Evolutionary conservation across 2,329 filamentous ascomycete genomes (phyloP).

Genomic region (Penicillium italicum): DNA sequence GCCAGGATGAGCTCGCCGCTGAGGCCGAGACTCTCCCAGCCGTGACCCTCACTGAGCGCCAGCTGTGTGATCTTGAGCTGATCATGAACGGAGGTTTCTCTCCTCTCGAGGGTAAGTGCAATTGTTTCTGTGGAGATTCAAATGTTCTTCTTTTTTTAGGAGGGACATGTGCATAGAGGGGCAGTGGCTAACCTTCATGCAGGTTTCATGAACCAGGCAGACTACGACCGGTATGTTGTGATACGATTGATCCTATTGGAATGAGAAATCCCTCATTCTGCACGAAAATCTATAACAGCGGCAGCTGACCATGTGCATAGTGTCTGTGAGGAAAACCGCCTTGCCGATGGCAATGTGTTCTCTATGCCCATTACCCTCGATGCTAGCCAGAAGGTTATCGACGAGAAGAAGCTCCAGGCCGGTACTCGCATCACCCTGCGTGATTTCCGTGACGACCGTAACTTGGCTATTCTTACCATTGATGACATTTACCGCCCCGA

Average conservation of each 20-base stretch:
- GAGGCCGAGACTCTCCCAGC: slow-evolving; percentile 87
- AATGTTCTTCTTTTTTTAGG: not conserved
- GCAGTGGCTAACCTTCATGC: slow-evolving; percentile 23
- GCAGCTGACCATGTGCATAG: slow-evolving; percentile 46
- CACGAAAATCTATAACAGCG: not conserved
- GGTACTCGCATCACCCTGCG: slow-evolving; percentile 82
- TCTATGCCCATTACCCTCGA: slow-evolving; percentile 97
- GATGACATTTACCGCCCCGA: slow-evolving; percentile 94
- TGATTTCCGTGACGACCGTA: slow-evolving; percentile 93
- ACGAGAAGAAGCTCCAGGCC: slow-evolving; percentile 70
- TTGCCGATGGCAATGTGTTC: slow-evolving; percentile 86
- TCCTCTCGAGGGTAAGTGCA: slow-evolving; percentile 78
- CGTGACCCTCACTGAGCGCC: slow-evolving; percentile 81
- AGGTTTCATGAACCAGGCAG: slow-evolving; percentile 97
- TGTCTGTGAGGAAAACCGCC: slow-evolving; percentile 82
- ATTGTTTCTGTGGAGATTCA: not conserved
- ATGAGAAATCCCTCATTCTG: not conserved
- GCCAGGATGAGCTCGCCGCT: slow-evolving; percentile 70
- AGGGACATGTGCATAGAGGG: slow-evolving; percentile 7
- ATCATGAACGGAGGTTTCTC: slow-evolving; percentile 98
- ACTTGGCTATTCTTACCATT: slow-evolving; percentile 90
- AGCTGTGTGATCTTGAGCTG: slow-evolving; percentile 95
- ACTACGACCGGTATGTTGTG: slow-evolving; percentile 78
- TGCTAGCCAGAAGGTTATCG: slow-evolving; percentile 69
- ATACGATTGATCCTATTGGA: slow-evolving; percentile 1